A percentile compares a stretch with the other conserved stretches of the same genome.
Conservation (phyloP, 768 basidiomycete genomes). For the Favolaschia claudopus region DNA sequence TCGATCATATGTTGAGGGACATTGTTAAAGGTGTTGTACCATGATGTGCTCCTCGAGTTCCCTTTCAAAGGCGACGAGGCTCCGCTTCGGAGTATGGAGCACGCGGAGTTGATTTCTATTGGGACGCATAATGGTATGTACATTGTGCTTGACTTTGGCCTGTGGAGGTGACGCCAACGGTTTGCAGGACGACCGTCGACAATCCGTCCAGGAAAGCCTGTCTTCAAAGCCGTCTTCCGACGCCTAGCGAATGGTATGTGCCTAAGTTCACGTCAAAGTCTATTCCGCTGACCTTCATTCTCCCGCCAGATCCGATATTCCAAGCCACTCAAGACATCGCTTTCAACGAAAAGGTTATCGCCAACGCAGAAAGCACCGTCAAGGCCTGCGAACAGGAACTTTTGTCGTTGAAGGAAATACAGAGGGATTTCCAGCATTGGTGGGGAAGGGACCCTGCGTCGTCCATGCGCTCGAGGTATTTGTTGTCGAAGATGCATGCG, state of each 20-base stretch:
- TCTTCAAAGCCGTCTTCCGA: constrained; percentile 86
- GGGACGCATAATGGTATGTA: constrained; percentile 71
- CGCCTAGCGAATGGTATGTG: constrained; percentile 76
- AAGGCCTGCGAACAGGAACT: constrained; percentile 82
- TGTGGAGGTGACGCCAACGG: no score
- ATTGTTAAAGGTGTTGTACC: constrained; percentile 71
- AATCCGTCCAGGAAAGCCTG: constrained; percentile 90
- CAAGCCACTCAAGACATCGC: constrained; percentile 82
- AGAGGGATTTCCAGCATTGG: constrained; percentile 52
- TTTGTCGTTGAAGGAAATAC: constrained; percentile 68
- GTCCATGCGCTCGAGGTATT: constrained; percentile 65
- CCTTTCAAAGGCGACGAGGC: constrained; percentile 94
- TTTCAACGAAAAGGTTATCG: constrained; percentile 74
- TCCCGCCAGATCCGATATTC: constrained; percentile 75
- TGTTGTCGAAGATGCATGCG: constrained; percentile 78
- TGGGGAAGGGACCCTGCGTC: constrained; percentile 58
- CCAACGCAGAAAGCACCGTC: constrained; percentile 68
- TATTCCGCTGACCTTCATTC: constrained; percentile 3
- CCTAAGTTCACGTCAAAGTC: background rate
- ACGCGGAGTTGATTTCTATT: constrained; percentile 86
- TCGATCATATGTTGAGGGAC: background rate
- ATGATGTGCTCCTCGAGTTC: constrained; percentile 80
- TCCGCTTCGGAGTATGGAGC: constrained; percentile 84
- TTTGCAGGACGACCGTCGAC: constrained; percentile 85
- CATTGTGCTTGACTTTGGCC: no score